phyloP scores from a whole-genome alignment of 2,329 filamentous ascomycete species.

The Neopestalotiopsis sp. region DNA sequence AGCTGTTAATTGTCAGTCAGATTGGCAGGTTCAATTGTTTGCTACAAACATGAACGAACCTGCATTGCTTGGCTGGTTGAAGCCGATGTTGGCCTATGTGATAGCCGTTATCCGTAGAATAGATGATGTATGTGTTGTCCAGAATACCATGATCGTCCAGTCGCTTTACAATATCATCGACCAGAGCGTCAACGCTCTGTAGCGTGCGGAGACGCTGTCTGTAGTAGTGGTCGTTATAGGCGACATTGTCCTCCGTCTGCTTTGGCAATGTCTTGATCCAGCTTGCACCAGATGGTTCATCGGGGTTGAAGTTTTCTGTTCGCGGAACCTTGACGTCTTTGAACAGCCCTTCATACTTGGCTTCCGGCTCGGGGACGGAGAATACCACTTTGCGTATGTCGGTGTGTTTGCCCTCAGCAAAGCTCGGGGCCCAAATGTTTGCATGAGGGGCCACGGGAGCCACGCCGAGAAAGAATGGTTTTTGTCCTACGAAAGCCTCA shows the following conservation, averaged over 20 bases:
- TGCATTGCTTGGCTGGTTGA: slow-evolving; percentile 60
- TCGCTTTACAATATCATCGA: slow-evolving; percentile 49
- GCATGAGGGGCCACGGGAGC: slow-evolving; percentile 65
- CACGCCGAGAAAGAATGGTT: slow-evolving; percentile 65
- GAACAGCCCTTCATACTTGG: slow-evolving; percentile 67
- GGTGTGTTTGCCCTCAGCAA: slow-evolving; percentile 9
- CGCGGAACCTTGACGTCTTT: slow-evolving; percentile 61
- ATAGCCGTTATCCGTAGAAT: slow-evolving; percentile 65
- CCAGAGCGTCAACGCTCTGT: slow-evolving; percentile 60
- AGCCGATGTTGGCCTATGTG: slow-evolving; percentile 65
- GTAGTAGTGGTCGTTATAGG: slow-evolving; percentile 57
- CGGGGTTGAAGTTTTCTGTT: slow-evolving; percentile 68
- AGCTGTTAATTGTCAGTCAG: slow-evolving; percentile 49
- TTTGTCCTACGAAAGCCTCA: slow-evolving; percentile 51
- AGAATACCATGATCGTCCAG: slow-evolving; percentile 43
- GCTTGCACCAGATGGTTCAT: slow-evolving; percentile 43
- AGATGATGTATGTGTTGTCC: slow-evolving; percentile 63
- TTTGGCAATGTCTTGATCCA: slow-evolving; percentile 49
- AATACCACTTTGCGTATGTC: slow-evolving; percentile 38
- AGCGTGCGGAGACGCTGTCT: slow-evolving; percentile 55
- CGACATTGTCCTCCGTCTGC: slow-evolving; percentile 45
- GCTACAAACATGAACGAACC: background rate
- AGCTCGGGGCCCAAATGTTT: slow-evolving; percentile 35
- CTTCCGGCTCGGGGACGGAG: slow-evolving; percentile 59
- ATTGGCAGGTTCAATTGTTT: no score